Evolutionary conservation across 371 early-diverging fungal species (phyloP).

Genomic region (Choanephora cucurbitarum): DNA sequence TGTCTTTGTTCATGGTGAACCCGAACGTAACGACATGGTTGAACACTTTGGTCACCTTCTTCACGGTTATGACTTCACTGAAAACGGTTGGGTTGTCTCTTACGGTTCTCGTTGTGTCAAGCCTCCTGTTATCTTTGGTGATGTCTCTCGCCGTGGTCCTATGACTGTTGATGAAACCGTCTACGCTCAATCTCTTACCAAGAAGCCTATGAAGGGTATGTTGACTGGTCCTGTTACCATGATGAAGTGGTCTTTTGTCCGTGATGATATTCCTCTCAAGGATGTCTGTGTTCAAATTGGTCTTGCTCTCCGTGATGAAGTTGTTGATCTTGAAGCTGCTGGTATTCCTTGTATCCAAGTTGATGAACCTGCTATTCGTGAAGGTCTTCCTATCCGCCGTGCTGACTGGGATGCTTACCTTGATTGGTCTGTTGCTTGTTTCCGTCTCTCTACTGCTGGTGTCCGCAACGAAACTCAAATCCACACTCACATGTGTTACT

Average conservation of each 20-base stretch:
- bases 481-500: constrained; percentile 98
- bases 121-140: constrained; percentile 91
- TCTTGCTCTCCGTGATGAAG: constrained; percentile 96
- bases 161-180: constrained; percentile 87
- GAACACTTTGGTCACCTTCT: constrained; percentile 88
- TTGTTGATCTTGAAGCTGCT: constrained; percentile 88
- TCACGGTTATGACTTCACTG: constrained; percentile 89
- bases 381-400: constrained; percentile 93
- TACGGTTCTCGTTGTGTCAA: constrained; percentile 96
- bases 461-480: constrained; percentile 91
- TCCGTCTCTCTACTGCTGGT: constrained; percentile 88
- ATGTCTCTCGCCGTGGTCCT: constrained; percentile 85
- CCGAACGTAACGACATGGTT: constrained; percentile 97
- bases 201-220: constrained; percentile 96
- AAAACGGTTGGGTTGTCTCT: constrained; percentile 96
- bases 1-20: constrained; percentile 96
- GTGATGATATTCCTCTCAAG: constrained; percentile 91
- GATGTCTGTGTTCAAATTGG: constrained; percentile 89
- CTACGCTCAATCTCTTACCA: constrained; percentile 89
- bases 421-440: constrained; percentile 93
- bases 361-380: constrained; percentile 98
- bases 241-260: constrained; percentile 96
- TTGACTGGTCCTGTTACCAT: constrained; percentile 94
- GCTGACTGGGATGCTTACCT: constrained; percentile 89
- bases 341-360: constrained; percentile 95